phyloP scores from a whole-genome alignment of 179 eudicot species.

The Nepenthes alata region DNA sequence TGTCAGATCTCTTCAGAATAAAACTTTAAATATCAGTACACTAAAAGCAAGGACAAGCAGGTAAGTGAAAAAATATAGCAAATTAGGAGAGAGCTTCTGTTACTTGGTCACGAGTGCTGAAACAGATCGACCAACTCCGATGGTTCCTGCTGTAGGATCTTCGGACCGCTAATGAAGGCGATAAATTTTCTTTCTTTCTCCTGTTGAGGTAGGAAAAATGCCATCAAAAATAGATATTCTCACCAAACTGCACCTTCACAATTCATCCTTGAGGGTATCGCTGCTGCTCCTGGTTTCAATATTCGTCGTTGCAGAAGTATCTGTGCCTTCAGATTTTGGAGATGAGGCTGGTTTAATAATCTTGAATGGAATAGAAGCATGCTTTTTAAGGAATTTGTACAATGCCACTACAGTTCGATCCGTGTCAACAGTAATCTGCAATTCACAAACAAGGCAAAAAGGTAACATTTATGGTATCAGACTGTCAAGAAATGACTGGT shows the following conservation, averaged over 20 bases:
- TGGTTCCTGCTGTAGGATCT: too few relatives aligned
- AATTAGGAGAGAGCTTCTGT: too few relatives aligned
- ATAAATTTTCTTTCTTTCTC: too few relatives aligned
- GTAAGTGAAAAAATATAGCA: too few relatives aligned
- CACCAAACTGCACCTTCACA: neutral
- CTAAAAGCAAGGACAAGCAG: too few relatives aligned
- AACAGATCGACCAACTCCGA: too few relatives aligned
- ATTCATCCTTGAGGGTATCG: conserved; percentile 1
- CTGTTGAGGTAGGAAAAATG: too few relatives aligned
- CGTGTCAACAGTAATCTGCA: conserved; percentile 43
- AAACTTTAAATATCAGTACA: too few relatives aligned
- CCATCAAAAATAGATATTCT: neutral
- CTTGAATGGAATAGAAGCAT: conserved; percentile 58
- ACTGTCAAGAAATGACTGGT: too few relatives aligned
- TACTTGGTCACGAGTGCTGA: too few relatives aligned
- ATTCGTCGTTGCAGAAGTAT: neutral
- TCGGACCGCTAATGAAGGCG: too few relatives aligned
- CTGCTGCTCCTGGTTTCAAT: neutral
- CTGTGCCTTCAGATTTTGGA: conserved; percentile 11
- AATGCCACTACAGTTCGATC: conserved; percentile 47
- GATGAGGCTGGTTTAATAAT: conserved; percentile 34
- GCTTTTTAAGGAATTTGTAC: conserved; percentile 73
- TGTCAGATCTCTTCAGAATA: too few relatives aligned
- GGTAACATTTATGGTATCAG: neutral
- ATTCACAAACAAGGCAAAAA: neutral